Evolutionary conservation across 148 eudicot species (phyloP).

Genomic region (Silene latifolia): DNA sequence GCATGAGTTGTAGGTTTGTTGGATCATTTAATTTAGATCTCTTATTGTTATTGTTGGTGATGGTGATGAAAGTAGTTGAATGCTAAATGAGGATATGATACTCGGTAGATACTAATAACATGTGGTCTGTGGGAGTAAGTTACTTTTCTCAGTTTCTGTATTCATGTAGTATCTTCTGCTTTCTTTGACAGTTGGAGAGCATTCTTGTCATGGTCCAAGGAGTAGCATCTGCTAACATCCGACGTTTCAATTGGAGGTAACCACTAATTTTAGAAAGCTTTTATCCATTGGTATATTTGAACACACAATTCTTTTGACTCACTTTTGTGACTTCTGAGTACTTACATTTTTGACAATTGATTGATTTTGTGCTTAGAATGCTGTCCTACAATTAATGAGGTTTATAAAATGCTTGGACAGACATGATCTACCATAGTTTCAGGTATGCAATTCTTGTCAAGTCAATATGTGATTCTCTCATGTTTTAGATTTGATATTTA

Average conservation of each 20-base stretch:
- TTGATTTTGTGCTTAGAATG: slow-evolving; percentile 51
- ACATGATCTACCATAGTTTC: slow-evolving; percentile 79
- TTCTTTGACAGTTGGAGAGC: too few species aligned
- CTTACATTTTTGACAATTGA: slow-evolving; percentile 17
- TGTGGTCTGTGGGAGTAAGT: too few species aligned
- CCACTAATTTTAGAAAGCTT: slow-evolving; percentile 75
- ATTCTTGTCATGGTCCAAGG: slow-evolving; percentile 78
- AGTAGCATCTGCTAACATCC: slow-evolving; percentile 74
- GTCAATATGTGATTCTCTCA: background rate
- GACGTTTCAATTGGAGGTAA: slow-evolving; percentile 69
- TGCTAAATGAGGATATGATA: too few species aligned
- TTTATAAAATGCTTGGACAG: slow-evolving; percentile 82
- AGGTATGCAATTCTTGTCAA: slow-evolving; percentile 54
- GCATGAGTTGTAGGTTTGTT: too few species aligned
- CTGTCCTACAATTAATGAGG: slow-evolving; percentile 77
- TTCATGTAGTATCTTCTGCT: too few species aligned
- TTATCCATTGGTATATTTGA: slow-evolving; percentile 64
- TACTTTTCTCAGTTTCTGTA: too few species aligned
- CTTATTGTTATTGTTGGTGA: too few species aligned
- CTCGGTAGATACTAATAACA: too few species aligned
- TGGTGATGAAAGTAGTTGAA: too few species aligned
- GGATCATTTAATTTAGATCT: too few species aligned
- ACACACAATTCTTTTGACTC: background rate
- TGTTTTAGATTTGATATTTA: background rate
- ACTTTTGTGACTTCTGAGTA: too few species aligned